phyloP scores from a whole-genome alignment of 345 rosid genomes.

The Aquilaria sinensis region DNA sequence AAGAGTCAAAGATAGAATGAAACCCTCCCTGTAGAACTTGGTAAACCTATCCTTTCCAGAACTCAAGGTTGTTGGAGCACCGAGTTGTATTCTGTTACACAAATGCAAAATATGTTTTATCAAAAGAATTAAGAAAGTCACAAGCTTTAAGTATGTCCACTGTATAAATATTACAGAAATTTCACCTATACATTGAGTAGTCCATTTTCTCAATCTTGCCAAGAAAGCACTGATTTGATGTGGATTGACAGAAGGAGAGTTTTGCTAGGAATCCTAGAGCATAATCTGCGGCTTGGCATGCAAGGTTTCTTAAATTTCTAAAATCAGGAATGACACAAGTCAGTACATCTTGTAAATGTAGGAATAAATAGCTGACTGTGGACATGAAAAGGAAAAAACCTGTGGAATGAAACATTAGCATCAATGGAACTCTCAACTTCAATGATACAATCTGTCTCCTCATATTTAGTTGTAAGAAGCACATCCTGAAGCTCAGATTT shows the following conservation, averaged over 20 bases:
- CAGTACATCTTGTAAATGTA: conserved; percentile 16
- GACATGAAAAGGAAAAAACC: conserved; percentile 30
- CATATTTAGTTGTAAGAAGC: conserved; percentile 36
- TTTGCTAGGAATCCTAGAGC: conserved; percentile 37
- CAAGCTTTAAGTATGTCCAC: conserved; percentile 2
- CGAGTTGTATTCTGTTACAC: conserved; percentile 54
- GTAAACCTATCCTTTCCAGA: conserved; percentile 20
- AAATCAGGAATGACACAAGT: conserved; percentile 20
- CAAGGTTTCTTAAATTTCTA: conserved; percentile 60
- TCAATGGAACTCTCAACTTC: conserved; percentile 82
- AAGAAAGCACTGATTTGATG: conserved; percentile 21
- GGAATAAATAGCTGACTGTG: conserved; percentile 7
- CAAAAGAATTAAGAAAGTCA: neutral
- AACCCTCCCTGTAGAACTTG: conserved; percentile 62
- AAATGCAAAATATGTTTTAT: conserved; percentile 16
- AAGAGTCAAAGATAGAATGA: conserved; percentile 64
- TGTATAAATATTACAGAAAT: conserved; percentile 1
- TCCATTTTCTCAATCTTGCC: conserved; percentile 49
- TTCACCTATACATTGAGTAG: conserved; percentile 69
- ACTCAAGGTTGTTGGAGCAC: conserved; percentile 65
- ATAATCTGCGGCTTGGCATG: conserved; percentile 54
- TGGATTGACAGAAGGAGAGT: conserved; percentile 28
- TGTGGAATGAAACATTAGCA: conserved; percentile 66
- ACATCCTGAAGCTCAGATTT: conserved; percentile 72
- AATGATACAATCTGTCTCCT: conserved; percentile 53